Evolutionary conservation across 2,329 filamentous ascomycete genomes (phyloP), one percentile per base, ranked within the genome.

Genomic region (Fusarium sp.): DNA sequence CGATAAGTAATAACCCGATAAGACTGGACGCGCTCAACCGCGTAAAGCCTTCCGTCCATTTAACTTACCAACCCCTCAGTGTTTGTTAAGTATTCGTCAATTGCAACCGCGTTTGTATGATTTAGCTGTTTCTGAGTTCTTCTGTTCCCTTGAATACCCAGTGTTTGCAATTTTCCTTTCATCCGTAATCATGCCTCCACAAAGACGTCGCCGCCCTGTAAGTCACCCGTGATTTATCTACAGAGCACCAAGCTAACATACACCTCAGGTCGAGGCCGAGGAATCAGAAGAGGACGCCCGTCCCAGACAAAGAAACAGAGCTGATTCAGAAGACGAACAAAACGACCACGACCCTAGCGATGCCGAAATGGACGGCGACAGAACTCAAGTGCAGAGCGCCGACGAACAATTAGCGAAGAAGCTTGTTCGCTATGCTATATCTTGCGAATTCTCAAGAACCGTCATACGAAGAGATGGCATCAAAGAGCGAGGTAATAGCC

Each of bases 351-450:
- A 80, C 8, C 81, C 80, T 8, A 83, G 80, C n/a, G 80, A 82
- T 5, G 78, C 80, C 6, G 78, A 72, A 2, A 79, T 80, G 75
- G 78, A 79, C 10, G 68, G 59, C 5, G 75, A 78, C 8, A 77
- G 66, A 8, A 62, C 69, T 15, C 74, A 76, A n/a, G 79, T 77
- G 22, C 79, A 78, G n/a, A 81, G 76, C 32, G 82, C 80, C 42
- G 83, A 86, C 38, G 81, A 85, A 6, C 86, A 88, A 70, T 78
- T 90, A 34, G 85, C 88, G 38, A 91, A 90, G 79, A 91, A 90
- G 75, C 79, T 92, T n/a, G 85, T 92, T n/a, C 86, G 90, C 56
- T 91, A 91, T 72, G 89, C 88, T 6, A 78, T 92, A 25, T 88
- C 89, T 7, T 91, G 89, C 79, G 90, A 92, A 75, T 90, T 86